phyloP scores from a whole-genome alignment of 768 basidiomycete species.

The Boletus rex-veris region DNA sequence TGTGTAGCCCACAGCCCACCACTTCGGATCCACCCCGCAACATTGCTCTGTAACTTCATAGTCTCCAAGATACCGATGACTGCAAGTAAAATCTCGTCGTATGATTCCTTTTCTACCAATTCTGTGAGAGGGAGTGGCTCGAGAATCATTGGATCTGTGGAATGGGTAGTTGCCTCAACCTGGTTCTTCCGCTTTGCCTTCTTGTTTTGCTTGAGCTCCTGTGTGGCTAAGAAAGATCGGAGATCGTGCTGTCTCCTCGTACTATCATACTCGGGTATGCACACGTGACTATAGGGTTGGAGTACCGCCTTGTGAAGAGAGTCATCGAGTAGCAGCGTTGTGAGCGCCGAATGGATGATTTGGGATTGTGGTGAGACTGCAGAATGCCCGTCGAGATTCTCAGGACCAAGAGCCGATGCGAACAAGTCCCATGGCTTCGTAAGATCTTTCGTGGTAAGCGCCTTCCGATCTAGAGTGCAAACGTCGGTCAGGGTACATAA shows the following conservation, averaged over 20 bases:
- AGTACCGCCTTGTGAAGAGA: slow-evolving; percentile 53
- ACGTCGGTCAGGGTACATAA: neutral
- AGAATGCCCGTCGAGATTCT: neutral
- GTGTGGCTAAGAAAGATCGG: slow-evolving; percentile 21
- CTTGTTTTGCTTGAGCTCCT: slow-evolving; percentile 11
- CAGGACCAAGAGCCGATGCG: slow-evolving; percentile 12
- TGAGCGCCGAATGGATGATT: slow-evolving; percentile 39
- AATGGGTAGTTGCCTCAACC: neutral
- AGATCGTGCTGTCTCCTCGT: slow-evolving; percentile 41
- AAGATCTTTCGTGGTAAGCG: slow-evolving; percentile 71
- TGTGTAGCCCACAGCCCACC: slow-evolving; percentile 44
- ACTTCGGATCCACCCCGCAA: slow-evolving; percentile 62
- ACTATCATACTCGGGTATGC: slow-evolving; percentile 63
- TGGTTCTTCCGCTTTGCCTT: slow-evolving; percentile 3
- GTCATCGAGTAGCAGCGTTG: slow-evolving; percentile 52
- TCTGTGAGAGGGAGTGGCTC: neutral
- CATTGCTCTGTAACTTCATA: slow-evolving; percentile 55
- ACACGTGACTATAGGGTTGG: slow-evolving; percentile 82
- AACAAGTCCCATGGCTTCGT: slow-evolving; percentile 59
- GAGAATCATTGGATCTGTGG: neutral
- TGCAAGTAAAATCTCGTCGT: slow-evolving; percentile 56
- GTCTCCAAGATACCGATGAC: slow-evolving; percentile 64
- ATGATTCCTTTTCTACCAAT: slow-evolving; percentile 19
- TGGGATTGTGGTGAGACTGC: slow-evolving; percentile 2
- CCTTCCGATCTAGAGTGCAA: slow-evolving; percentile 12